These are phyloP conservation scores for Apophysomyces trapeziformis DNA, from an alignment of 371 early-diverging fungal genomes.

Conservation along the genomic window DNA sequence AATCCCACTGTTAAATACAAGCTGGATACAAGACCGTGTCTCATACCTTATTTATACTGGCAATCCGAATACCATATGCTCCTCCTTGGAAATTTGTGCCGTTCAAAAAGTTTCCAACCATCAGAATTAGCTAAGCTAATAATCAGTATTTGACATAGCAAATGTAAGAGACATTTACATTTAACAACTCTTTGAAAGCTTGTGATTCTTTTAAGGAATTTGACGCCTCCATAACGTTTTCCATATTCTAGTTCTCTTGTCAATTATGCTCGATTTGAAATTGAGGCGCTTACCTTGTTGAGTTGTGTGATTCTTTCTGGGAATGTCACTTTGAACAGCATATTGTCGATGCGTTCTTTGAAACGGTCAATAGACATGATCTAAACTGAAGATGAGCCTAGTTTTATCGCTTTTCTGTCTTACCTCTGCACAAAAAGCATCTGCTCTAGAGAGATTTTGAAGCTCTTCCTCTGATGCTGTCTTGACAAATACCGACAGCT, in stretches of 20 bases:
- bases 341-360: slow-evolving; percentile 76
- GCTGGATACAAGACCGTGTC: neutral
- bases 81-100: slow-evolving; percentile 87
- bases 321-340: slow-evolving; percentile 79
- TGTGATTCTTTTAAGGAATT: slow-evolving; percentile 56
- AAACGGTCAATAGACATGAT: slow-evolving; percentile 83
- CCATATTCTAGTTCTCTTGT: slow-evolving; percentile 43
- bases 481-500: slow-evolving; percentile 69
- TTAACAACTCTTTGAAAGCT: slow-evolving; percentile 55
- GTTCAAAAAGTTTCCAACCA: slow-evolving; percentile 94
- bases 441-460: slow-evolving; percentile 73
- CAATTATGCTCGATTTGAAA: neutral
- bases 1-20: neutral
- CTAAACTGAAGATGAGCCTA: slow-evolving; percentile 33
- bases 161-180: slow-evolving; percentile 37
- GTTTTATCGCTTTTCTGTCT: slow-evolving; percentile 23
- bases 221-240: slow-evolving; percentile 60
- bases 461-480: slow-evolving; percentile 69
- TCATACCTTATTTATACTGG: slow-evolving; percentile 80
- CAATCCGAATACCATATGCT: slow-evolving; percentile 90
- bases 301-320: slow-evolving; percentile 71
- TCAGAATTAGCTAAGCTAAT: slow-evolving; percentile 72
- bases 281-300: slow-evolving; percentile 50
- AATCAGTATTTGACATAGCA: neutral
- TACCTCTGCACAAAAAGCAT: slow-evolving; percentile 84